Conservation (phyloP, 176 grass and related monocot species). For the Rhynchospora pubera region DNA sequence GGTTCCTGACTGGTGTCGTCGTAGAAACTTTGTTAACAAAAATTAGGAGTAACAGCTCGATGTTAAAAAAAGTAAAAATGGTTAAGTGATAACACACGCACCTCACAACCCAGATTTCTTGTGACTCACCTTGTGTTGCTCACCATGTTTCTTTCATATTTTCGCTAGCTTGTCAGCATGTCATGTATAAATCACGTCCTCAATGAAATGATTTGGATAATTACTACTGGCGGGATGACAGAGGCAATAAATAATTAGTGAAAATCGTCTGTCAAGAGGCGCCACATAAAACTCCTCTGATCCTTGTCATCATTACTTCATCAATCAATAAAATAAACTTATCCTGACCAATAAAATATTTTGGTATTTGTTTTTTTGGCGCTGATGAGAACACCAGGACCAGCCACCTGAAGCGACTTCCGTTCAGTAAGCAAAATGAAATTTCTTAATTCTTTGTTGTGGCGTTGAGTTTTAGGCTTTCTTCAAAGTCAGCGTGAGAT, state of each 20-base stretch:
- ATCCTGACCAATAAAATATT: background rate
- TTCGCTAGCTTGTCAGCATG: too few species aligned
- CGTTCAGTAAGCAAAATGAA: background rate
- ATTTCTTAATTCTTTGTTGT: background rate
- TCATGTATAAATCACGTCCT: too few species aligned
- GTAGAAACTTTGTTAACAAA: too few species aligned
- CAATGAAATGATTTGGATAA: too few species aligned
- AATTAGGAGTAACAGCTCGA: too few species aligned
- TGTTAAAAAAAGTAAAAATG: too few species aligned
- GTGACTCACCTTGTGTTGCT: too few species aligned
- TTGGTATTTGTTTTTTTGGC: background rate
- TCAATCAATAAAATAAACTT: background rate
- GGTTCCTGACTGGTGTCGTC: too few species aligned
- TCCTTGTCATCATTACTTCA: conserved; percentile 3
- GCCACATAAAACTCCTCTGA: background rate
- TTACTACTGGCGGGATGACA: background rate
- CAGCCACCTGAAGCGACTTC: background rate
- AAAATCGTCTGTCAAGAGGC: background rate
- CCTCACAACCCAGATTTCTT: too few species aligned
- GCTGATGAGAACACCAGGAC: background rate
- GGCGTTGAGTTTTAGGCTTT: background rate
- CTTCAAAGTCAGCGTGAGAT: background rate
- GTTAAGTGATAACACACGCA: too few species aligned
- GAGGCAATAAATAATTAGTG: background rate
- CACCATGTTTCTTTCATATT: too few species aligned